Percentiles rank a stretch among this genome's conserved stretches.
Conservation (phyloP, 2,329 filamentous ascomycete species). For the Colletotrichum ledebouriae region DNA sequence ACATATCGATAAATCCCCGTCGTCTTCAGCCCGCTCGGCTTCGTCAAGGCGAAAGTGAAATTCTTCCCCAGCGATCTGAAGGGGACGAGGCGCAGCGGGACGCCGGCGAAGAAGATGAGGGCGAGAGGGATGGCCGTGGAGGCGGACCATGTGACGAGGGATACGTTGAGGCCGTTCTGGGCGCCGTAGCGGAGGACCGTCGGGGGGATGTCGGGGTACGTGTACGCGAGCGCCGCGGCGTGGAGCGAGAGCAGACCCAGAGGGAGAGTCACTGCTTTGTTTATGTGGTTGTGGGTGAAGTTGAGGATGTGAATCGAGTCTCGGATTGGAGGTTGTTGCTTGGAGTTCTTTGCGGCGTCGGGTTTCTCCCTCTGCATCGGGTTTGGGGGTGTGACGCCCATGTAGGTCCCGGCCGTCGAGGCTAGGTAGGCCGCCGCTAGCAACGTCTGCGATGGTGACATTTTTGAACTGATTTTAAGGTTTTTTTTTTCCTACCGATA, state of each 20-base stretch:
- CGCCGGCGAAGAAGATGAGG: constrained; percentile 46
- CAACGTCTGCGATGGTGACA: constrained; percentile 2
- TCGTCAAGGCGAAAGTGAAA: constrained; percentile 66
- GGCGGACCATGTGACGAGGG: constrained; percentile 54
- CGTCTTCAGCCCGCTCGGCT: constrained; percentile 61
- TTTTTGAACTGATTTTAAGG: not conserved
- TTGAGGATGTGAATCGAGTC: constrained; percentile 45
- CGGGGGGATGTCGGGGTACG: constrained; percentile 45
- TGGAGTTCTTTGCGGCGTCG: constrained; percentile 33
- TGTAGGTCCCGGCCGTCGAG: constrained; percentile 49
- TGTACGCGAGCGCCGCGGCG: constrained; percentile 43
- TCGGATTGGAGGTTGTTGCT: not conserved
- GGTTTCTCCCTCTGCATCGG: constrained; percentile 40
- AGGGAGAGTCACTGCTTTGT: constrained; percentile 45
- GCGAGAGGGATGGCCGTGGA: constrained; percentile 52
- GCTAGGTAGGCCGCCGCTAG: constrained; percentile 45
- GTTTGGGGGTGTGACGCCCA: constrained; percentile 51
- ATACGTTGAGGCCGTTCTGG: constrained; percentile 50
- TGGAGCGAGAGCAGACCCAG: constrained; percentile 46
- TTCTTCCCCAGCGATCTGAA: constrained; percentile 62
- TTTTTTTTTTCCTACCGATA: not conserved
- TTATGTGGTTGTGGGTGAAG: constrained; percentile 47
- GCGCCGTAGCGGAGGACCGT: constrained; percentile 46
- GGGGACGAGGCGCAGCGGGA: constrained; percentile 52
- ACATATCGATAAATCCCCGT: constrained; percentile 62